These are phyloP conservation scores for Aspergillus heteromorphus DNA, from an alignment of 495 filamentous ascomycete genomes.

Conservation along the genomic window DNA sequence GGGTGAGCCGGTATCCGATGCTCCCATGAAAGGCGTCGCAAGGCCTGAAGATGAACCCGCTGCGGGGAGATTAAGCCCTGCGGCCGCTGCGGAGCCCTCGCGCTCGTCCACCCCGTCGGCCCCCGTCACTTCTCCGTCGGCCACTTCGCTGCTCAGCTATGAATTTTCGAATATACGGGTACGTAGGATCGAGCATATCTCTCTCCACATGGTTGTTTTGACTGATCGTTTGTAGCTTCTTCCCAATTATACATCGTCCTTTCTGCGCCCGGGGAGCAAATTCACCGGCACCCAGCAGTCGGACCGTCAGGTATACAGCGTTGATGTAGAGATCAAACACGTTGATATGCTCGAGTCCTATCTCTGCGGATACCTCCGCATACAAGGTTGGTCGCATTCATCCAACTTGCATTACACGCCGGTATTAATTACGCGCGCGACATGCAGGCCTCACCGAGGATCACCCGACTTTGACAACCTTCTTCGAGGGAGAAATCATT, in stretches of 20 bases:
- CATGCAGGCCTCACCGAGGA: slow-evolving; percentile 80
- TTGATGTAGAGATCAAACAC: slow-evolving; percentile 95
- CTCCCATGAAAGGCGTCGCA: slow-evolving; percentile 21
- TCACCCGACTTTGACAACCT: slow-evolving; percentile 93
- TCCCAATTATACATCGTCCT: slow-evolving; percentile 65
- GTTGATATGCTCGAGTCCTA: slow-evolving; percentile 94
- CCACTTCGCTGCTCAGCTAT: slow-evolving; percentile 50
- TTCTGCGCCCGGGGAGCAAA: slow-evolving; percentile 78
- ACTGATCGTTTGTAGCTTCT: slow-evolving; percentile 31
- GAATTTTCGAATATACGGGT: slow-evolving; percentile 65
- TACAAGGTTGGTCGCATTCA: slow-evolving; percentile 66
- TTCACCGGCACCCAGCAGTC: slow-evolving; percentile 91
- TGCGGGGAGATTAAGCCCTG: slow-evolving; percentile 31
- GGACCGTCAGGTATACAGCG: slow-evolving; percentile 84
- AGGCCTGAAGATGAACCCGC: slow-evolving; percentile 32
- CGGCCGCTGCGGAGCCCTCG: slow-evolving; percentile 27
- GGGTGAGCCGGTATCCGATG: slow-evolving; percentile 18
- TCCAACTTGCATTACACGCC: not conserved
- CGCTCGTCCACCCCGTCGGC: slow-evolving; percentile 25
- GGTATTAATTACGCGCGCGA: slow-evolving; percentile 6
- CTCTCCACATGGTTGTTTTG: not conserved
- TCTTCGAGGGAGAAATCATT: slow-evolving; percentile 98
- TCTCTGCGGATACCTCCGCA: slow-evolving; percentile 90
- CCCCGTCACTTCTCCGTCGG: slow-evolving; percentile 28
- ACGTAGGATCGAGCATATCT: slow-evolving; percentile 21